These are phyloP conservation scores for Phaeosphaeriaceae sp. DNA, from an alignment of 2,329 filamentous ascomycete species.

Conservation along the genomic window DNA sequence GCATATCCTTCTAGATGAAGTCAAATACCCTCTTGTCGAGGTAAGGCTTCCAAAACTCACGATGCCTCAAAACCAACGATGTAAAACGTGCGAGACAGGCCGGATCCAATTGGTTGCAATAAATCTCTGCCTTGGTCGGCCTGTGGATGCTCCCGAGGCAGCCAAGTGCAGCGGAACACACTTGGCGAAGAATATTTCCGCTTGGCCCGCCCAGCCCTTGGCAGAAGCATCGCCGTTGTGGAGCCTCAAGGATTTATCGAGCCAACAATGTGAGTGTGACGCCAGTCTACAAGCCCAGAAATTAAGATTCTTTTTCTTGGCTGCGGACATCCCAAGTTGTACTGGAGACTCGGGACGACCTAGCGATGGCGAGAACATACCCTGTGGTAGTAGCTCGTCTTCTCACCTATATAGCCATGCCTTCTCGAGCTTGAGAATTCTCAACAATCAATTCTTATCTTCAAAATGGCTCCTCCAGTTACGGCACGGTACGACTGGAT, in stretches of 20 bases:
- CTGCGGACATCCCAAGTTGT: not conserved
- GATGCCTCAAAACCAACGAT: conserved; percentile 12
- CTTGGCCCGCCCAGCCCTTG: conserved; percentile 15
- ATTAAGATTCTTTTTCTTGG: conserved; percentile 15
- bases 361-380: not conserved
- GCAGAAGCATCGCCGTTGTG: conserved; percentile 7
- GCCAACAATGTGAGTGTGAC: conserved; percentile 7
- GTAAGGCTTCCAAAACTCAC: conserved; percentile 2
- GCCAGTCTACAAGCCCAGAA: not conserved
- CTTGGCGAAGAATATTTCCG: conserved; percentile 16
- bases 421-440: too few species aligned
- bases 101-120: conserved; percentile 10
- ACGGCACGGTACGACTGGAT: conserved; percentile 4
- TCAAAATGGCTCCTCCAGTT: conserved; percentile 1
- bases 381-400: conserved; percentile 21
- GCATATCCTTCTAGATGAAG: not conserved
- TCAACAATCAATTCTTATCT: not conserved
- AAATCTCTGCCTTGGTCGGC: conserved; percentile 1
- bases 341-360: not conserved
- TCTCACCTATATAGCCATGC: conserved; percentile 4
- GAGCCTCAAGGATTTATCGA: not conserved
- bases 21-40: not conserved
- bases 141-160: conserved; percentile 17
- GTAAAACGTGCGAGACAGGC: conserved; percentile 9
- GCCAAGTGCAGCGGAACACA: conserved; percentile 17